Evolutionary conservation across 306 rosid species (phyloP), one percentile per base, ranked within the genome.

Genomic region (Sicyos baderoa): DNA sequence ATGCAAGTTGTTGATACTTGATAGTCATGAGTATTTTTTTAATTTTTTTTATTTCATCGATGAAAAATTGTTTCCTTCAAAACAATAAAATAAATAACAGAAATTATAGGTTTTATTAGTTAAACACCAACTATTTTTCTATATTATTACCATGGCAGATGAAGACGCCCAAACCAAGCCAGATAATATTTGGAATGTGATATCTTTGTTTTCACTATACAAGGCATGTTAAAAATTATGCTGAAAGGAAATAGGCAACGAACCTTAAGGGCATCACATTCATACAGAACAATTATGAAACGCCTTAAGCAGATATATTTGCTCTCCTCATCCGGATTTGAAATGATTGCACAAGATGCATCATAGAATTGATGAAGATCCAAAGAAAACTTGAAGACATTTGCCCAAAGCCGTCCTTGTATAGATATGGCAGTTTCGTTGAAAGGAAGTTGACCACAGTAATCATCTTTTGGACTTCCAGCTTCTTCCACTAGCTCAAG

Each of bases 321-420:
- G 86, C 95, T 93, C 86, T 89, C 96, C 83, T 87, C 95, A 32
- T 93, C 97, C 56, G 98, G 98, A 80, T 93, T 93, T 72, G 98
- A 86, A 78, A 89, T 82, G 78, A 93, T 89, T 63, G 96, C 96
- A 82, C 98, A 93, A 73, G 88, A 93, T 21, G 97, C 97, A 81
- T 93, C 97, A 73, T 81, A 79, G 73, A 78, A 84, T 68, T 71
- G 87, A 66, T 89, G 83, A 44, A 88, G 98, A 76, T 93, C 98
- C 75, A 93, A 73, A 2, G 95, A 78, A 80, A 89, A 93, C 85
- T 85, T 93, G 81, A 90, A 93, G 68, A 88, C 91, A 78, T 93
- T 90, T 32, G 96, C 90, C 98, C 98, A 93, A 21, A 93, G 86
- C 42, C 95, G 83, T 68, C 98, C 98, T 82, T 84, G 90, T 71